phyloP scores from a whole-genome alignment of 306 rosid genomes.

The Ceratonia siliqua region DNA sequence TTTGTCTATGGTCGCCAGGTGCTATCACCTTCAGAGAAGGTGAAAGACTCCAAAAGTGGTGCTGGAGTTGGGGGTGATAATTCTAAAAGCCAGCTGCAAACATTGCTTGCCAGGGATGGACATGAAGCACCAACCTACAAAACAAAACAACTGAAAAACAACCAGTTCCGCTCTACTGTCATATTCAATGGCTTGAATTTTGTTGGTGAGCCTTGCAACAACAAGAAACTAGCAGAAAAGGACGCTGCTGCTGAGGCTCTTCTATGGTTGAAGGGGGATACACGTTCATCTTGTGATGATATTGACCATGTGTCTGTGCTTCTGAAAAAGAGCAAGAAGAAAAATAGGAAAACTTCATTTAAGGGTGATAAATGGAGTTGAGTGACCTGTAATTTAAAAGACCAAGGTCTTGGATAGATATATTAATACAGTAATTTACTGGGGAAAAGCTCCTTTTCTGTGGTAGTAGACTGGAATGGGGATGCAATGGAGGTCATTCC shows the following conservation, averaged over 20 bases:
- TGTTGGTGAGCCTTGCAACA: conserved; percentile 64
- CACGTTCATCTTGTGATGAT: conserved; percentile 48
- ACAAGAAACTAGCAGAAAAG: conserved; percentile 83
- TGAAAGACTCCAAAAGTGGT: conserved; percentile 28
- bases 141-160: conserved; percentile 66
- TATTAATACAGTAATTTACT: conserved; percentile 10
- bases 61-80: conserved; percentile 49
- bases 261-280: conserved; percentile 80
- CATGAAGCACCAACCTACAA: conserved; percentile 80
- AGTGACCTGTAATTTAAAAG: conserved; percentile 27
- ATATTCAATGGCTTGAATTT: conserved; percentile 83
- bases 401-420: conserved; percentile 23
- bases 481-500: conserved; percentile 31
- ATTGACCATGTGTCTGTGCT: conserved; percentile 63
- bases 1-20: conserved; percentile 69
- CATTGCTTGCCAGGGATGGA: conserved; percentile 76
- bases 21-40: conserved; percentile 52
- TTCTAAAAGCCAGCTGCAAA: conserved; percentile 68
- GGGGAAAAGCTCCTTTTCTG: conserved; percentile 20
- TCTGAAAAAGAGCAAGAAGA: conserved; percentile 63
- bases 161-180: conserved; percentile 78
- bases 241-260: conserved; percentile 87
- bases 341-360: conserved; percentile 39
- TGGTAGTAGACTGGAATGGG: conserved; percentile 20
- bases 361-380: conserved; percentile 65